A percentile compares a stretch with the other conserved stretches of the same genome.
These are phyloP conservation scores for Botrytis tulipae DNA, from an alignment of 2,329 filamentous ascomycete genomes.

Conservation along the genomic window DNA sequence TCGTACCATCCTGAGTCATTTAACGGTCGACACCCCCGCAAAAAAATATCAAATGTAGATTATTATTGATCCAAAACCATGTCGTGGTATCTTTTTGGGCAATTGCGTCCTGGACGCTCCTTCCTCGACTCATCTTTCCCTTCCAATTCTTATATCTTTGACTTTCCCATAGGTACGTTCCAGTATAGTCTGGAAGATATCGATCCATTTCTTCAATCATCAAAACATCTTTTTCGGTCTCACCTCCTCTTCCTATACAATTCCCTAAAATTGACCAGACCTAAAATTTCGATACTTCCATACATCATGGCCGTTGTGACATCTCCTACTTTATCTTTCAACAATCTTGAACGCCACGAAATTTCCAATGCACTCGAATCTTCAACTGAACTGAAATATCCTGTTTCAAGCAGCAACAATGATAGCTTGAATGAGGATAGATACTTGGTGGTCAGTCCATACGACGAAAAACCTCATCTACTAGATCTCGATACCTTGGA, in stretches of 20 bases:
- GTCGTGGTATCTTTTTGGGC: constrained; percentile 14
- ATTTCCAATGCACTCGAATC: constrained; percentile 3
- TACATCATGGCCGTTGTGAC: constrained; percentile 23
- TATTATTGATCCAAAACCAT: not conserved
- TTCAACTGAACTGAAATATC: not conserved
- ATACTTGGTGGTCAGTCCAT: constrained; percentile 70
- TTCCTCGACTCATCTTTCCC: constrained; percentile 5
- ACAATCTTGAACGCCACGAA: not conserved
- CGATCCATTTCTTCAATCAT: not conserved
- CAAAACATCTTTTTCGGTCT: not conserved
- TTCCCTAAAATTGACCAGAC: not conserved
- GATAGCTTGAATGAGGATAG: constrained; percentile 23
- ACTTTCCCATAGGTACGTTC: constrained; percentile 1
- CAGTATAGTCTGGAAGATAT: not conserved
- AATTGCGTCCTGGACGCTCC: constrained; percentile 9
- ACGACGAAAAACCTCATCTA: constrained; percentile 67
- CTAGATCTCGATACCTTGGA: constrained; percentile 69
- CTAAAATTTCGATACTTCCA: not conserved
- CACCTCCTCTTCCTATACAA: not conserved
- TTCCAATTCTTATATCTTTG: constrained; percentile 6
- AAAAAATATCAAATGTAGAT: not conserved
- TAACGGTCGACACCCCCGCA: not conserved
- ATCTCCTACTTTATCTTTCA: constrained; percentile 20
- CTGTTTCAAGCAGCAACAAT: not conserved
- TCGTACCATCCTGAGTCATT: constrained; percentile 18